phyloP scores from a whole-genome alignment of 306 rosid genomes.

The Trifolium dubium region DNA sequence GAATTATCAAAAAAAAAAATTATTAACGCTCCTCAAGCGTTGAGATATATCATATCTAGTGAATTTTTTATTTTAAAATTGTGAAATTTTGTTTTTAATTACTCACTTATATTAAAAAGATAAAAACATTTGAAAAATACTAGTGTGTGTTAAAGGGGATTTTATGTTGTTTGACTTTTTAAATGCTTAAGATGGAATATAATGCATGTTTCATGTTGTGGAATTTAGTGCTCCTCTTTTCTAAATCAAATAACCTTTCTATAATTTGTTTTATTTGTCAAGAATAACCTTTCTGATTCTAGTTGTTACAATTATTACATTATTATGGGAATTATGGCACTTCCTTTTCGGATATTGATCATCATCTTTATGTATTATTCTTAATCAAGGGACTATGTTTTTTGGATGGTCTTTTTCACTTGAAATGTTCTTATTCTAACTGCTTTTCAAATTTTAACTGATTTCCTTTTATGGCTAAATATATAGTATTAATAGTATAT shows the following conservation, averaged over 20 bases:
- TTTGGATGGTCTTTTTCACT: not conserved
- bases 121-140: not conserved
- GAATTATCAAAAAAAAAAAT: too few species aligned
- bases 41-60: too few species aligned
- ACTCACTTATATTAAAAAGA: too few species aligned
- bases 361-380: too few species aligned
- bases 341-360: not conserved
- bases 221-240: not conserved
- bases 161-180: conserved; percentile 10
- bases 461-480: not conserved
- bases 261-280: too few species aligned
- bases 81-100: too few species aligned
- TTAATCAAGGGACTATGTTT: too few species aligned
- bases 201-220: conserved; percentile 13
- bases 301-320: too few species aligned
- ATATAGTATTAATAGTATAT: not conserved
- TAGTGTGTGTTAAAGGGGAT: not conserved
- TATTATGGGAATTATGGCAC: not conserved
- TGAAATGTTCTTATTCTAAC: not conserved
- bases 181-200: conserved; percentile 38
- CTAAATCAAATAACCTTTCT: not conserved
- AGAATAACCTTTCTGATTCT: too few species aligned
- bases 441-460: not conserved
- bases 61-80: too few species aligned
- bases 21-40: too few species aligned